Base-by-base conservation (phyloP, 148 eudicot genomes). In the Drosera capensis region DNA sequence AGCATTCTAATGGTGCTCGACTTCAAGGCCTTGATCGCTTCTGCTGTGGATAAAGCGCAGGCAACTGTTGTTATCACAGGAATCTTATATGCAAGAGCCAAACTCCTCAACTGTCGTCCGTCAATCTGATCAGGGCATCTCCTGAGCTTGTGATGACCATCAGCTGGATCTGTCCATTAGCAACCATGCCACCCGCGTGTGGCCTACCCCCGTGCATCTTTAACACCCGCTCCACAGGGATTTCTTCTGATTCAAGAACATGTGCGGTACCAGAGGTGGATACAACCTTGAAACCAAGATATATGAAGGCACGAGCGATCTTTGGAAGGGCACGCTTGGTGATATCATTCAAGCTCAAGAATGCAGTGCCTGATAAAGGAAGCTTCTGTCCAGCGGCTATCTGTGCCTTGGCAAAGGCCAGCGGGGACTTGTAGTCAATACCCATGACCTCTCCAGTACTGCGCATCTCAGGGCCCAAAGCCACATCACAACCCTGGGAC, bases 401-500 rank as follows among this genome's bases (percentile, higher is more conserved):
- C 35, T 81, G 80, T 24, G 95, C 84, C 68, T 78, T 68, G 50
- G 95, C 99, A 52, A 86, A 92, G 13, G 99, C 70, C 17, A 70
- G 49, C 2, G 99, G 61, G 29, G 55, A 74, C 40, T 76, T 94
- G 17, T 14, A 64, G 49, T 72, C 68, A 23, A 92, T 92, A 30
- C 88, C 93, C 99, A 92, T 92, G 23, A 92, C 95, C 58, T 92
- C 99, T 25, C 95, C 95, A 0, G 95, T 92, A 51, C 95, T 85
- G n/a, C 84, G 94, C 95, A 92, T 92, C 58, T 92, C 99, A 0
- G 95, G 99, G 23, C 99, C 95, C 42, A 92, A 48, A 35, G 82
- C 59, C 23, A 92, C 95, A 44, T 92, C 99, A 25, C 87, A 78
- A 0, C 95, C 95, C 14, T 82, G 75, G 67, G 85, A 92, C 43